A percentile compares a stretch with the other conserved stretches of the same genome.
Conservation (phyloP, 768 basidiomycete species). For the Podaxis sp. region DNA sequence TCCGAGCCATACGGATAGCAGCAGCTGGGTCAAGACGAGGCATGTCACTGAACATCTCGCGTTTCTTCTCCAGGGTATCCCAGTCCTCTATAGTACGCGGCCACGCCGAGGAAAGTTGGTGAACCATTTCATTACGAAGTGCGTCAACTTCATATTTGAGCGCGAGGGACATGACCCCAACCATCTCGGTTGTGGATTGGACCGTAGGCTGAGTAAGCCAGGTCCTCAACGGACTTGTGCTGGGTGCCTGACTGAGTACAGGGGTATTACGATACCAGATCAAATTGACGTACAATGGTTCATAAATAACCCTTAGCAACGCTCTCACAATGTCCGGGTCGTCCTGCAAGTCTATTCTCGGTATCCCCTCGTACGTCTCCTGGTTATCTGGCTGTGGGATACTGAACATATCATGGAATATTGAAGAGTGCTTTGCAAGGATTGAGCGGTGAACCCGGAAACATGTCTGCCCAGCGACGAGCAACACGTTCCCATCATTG, state of each 20-base stretch:
- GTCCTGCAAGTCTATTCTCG: slow-evolving; percentile 7
- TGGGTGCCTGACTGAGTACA: neutral
- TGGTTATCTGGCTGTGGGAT: slow-evolving; percentile 13
- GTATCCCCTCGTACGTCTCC: slow-evolving; percentile 9
- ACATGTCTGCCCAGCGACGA: slow-evolving; percentile 12
- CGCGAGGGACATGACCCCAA: slow-evolving; percentile 7
- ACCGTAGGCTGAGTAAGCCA: slow-evolving; percentile 11
- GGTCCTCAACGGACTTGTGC: slow-evolving; percentile 7
- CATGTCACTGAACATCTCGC: slow-evolving; percentile 13
- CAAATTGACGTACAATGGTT: slow-evolving; percentile 6
- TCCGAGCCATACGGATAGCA: slow-evolving; percentile 11
- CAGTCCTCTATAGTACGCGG: slow-evolving; percentile 13
- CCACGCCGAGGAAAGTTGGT: slow-evolving; percentile 12
- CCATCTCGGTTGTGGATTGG: slow-evolving; percentile 9
- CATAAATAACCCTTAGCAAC: slow-evolving; percentile 9
- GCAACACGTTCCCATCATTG: slow-evolving; percentile 16
- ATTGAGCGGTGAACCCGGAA: slow-evolving; percentile 17
- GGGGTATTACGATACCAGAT: neutral
- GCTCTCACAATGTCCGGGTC: slow-evolving; percentile 10
- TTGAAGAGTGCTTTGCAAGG: slow-evolving; percentile 15
- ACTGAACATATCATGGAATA: slow-evolving; percentile 15
- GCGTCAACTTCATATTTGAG: slow-evolving; percentile 16
- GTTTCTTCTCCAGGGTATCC: slow-evolving; percentile 11
- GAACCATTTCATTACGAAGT: slow-evolving; percentile 11
- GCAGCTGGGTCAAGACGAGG: slow-evolving; percentile 11